Base-by-base conservation (phyloP, 2,329 filamentous ascomycete genomes). In the Clarireedia monteithiana region DNA sequence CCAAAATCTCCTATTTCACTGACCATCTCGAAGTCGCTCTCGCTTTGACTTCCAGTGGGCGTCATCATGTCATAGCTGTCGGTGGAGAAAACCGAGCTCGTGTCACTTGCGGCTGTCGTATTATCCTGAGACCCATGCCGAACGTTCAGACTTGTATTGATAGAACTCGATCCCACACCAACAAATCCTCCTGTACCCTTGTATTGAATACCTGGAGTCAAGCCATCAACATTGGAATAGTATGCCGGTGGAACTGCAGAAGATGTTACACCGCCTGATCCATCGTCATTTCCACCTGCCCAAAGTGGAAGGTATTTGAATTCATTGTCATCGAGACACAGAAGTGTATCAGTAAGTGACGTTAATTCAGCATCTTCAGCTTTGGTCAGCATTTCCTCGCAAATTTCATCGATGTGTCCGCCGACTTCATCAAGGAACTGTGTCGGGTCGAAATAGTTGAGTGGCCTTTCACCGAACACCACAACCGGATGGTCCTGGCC, bases 251-350 rank as follows among this genome's bases (percentile, higher is more conserved):
- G 70, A 2, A 69, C 61, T 1, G 56, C 34, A 7, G 73, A 71
- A 0, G 67, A 68, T 60, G 75, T 81, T 2, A 79, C 75, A 14
- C 73, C 76, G 2, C 77, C 78, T 0, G 71, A 73, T 0, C 71
- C 78, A 55, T 81, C 78, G 49, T 80, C 74, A 30, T 75, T 68
- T 1, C 78, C 84, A 4, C 79, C 83, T 0, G 82, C 83, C 83
- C 83, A 88, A 4, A 86, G 71, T 0, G 85, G 84, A 3, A 88
- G 72, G 60, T 77, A 87, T 56, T 79, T 79, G 60, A 80, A 76
- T 69, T 88, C 84, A 2, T 78, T 71, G 3, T 80, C 74, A 0
- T 71, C 69, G 1, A 88, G 73, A 5, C 73, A 75, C 0, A 84
- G 73, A 0, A 85, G 67, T 2, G 67, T 73, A 49, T 75, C 70